A percentile compares a stretch with the other conserved stretches of the same genome.
phyloP scores from a whole-genome alignment of 495 filamentous ascomycete genomes.

The Podospora pseudopauciseta region DNA sequence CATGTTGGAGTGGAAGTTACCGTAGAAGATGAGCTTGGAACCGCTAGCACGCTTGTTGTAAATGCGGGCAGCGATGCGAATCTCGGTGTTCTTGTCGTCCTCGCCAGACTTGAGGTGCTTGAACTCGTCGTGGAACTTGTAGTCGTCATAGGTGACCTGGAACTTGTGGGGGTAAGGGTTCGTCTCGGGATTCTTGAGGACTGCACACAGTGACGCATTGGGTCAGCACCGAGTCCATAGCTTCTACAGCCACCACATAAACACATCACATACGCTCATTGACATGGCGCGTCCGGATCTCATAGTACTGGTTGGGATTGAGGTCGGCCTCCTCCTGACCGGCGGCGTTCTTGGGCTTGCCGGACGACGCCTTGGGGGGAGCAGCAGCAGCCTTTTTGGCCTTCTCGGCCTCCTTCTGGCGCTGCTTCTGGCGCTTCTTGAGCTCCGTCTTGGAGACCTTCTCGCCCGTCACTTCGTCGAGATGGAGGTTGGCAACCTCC shows the following conservation, averaged over 20 bases:
- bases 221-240: not conserved
- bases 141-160: slow-evolving; percentile 72
- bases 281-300: slow-evolving; percentile 83
- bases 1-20: slow-evolving; percentile 10
- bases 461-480: slow-evolving; percentile 84
- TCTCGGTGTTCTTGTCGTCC: slow-evolving; percentile 62
- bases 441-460: slow-evolving; percentile 81
- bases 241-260: not conserved
- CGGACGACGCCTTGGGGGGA: slow-evolving; percentile 58
- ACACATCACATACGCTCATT: slow-evolving; percentile 54
- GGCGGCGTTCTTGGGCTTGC: slow-evolving; percentile 61
- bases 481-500: slow-evolving; percentile 68
- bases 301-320: slow-evolving; percentile 93
- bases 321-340: slow-evolving; percentile 51
- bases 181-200: slow-evolving; percentile 72
- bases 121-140: slow-evolving; percentile 72
- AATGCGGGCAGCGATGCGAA: slow-evolving; percentile 79
- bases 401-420: slow-evolving; percentile 82
- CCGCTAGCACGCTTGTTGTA: slow-evolving; percentile 83
- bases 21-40: slow-evolving; percentile 85
- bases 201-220: slow-evolving; percentile 9
- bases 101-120: slow-evolving; percentile 81
- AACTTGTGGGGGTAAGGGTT: slow-evolving; percentile 99
- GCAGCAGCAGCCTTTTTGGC: slow-evolving; percentile 76
- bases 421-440: slow-evolving; percentile 93